Evolutionary conservation across 2,329 filamentous ascomycete genomes (phyloP).

Genomic region (Colletotrichum sp.): DNA sequence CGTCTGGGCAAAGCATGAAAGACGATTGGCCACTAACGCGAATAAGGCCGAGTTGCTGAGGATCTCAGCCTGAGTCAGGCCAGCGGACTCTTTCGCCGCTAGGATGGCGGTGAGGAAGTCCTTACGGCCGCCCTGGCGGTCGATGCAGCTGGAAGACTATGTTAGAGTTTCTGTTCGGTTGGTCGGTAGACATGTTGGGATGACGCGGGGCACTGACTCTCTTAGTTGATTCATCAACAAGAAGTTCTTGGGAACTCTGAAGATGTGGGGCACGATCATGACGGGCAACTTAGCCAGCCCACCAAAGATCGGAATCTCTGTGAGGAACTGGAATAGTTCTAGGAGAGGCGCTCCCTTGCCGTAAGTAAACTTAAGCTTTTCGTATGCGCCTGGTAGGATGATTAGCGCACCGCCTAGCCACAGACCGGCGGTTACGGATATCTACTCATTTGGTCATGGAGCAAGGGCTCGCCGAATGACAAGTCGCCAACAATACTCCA

Average conservation of each 20-base stretch:
- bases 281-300: neutral
- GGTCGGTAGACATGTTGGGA: neutral
- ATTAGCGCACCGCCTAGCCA: neutral
- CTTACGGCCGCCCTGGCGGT: neutral
- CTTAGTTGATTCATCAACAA: slow-evolving; percentile 2
- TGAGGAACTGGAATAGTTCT: slow-evolving; percentile 3
- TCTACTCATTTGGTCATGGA: slow-evolving; percentile 11
- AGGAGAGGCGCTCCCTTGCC: neutral
- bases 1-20: neutral
- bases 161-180: neutral
- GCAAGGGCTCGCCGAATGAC: neutral
- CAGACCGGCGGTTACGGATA: fast-evolving
- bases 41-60: neutral
- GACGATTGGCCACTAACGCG: neutral
- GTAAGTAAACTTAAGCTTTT: neutral
- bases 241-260: slow-evolving; percentile 8
- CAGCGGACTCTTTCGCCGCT: neutral
- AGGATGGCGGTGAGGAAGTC: slow-evolving; percentile 6
- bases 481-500: slow-evolving; percentile 6
- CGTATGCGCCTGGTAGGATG: neutral
- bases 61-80: neutral
- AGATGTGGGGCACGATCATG: neutral
- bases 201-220: neutral
- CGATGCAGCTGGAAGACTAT: neutral
- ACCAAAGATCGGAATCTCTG: neutral